phyloP scores from a whole-genome alignment of 169 alveolate species.

The Plasmodium vinckei region DNA sequence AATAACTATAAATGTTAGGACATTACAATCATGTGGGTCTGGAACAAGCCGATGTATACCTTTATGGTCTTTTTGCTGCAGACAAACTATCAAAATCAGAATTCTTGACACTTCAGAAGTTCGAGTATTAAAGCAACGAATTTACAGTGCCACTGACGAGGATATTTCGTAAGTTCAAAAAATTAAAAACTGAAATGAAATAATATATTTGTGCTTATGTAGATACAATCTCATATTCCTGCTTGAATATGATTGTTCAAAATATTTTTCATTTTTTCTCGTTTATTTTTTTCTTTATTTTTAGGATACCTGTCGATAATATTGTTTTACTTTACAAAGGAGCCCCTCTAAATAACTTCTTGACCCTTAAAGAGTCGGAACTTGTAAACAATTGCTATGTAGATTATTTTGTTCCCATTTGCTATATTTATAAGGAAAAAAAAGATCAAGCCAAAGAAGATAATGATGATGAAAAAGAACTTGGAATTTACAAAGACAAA shows the following conservation, averaged over 20 bases:
- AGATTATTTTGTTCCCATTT: slow-evolving; percentile 58
- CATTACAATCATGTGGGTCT: slow-evolving; percentile 71
- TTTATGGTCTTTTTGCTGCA: slow-evolving; percentile 57
- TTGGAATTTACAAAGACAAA: neutral
- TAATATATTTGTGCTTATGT: neutral
- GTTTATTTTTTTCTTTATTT: neutral
- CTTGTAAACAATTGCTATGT: slow-evolving; percentile 30
- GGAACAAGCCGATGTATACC: slow-evolving; percentile 68
- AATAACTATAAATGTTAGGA: slow-evolving; percentile 59
- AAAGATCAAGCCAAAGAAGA: neutral
- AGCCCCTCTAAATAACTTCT: slow-evolving; percentile 55
- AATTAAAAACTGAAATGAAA: neutral
- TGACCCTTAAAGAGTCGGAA: slow-evolving; percentile 64
- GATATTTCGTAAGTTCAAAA: slow-evolving; percentile 30
- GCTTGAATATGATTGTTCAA: neutral
- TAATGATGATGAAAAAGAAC: slow-evolving; percentile 6
- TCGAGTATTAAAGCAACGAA: slow-evolving; percentile 42
- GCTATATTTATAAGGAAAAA: slow-evolving; percentile 54
- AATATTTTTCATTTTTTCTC: neutral
- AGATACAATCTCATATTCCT: neutral
- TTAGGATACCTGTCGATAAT: slow-evolving; percentile 55
- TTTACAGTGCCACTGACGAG: slow-evolving; percentile 46
- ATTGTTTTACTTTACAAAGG: slow-evolving; percentile 59
- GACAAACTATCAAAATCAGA: slow-evolving; percentile 49
- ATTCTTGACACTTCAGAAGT: slow-evolving; percentile 62